Evolutionary conservation across 768 basidiomycete species (phyloP).

Genomic region (Ramaria rubella): DNA sequence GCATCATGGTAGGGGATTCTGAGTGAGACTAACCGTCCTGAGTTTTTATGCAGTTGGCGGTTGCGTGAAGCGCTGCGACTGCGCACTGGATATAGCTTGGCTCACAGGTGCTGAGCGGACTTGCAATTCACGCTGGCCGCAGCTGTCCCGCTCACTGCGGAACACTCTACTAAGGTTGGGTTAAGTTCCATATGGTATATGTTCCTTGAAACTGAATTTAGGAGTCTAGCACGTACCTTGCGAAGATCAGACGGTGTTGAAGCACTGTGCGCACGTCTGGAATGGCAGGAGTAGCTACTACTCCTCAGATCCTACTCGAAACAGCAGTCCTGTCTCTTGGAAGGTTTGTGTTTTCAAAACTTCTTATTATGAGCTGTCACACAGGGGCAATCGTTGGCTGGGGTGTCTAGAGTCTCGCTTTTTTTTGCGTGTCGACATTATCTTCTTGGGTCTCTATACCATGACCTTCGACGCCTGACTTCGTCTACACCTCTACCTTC

Average conservation of each 20-base stretch:
- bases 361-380: too few relatives aligned
- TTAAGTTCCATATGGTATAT: too few relatives aligned
- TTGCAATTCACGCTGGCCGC: neutral
- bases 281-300: neutral
- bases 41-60: neutral
- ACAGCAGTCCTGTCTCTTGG: neutral
- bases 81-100: conserved; percentile 2
- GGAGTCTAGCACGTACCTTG: too few relatives aligned
- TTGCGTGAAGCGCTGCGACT: conserved; percentile 3
- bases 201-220: too few relatives aligned
- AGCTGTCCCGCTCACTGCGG: too few relatives aligned
- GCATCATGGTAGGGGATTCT: neutral
- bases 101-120: neutral
- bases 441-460: conserved; percentile 51
- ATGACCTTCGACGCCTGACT: conserved; percentile 40
- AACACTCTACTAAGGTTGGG: too few relatives aligned
- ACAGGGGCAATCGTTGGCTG: too few relatives aligned
- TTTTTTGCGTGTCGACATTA: conserved; percentile 56
- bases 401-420: conserved; percentile 43
- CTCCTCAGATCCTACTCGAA: neutral
- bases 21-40: neutral
- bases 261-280: neutral
- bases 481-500: conserved; percentile 11
- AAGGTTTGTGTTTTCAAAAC: neutral
- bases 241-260: neutral